Base-by-base conservation (phyloP, 2,329 filamentous ascomycete species). In the Penicillium sp. region DNA sequence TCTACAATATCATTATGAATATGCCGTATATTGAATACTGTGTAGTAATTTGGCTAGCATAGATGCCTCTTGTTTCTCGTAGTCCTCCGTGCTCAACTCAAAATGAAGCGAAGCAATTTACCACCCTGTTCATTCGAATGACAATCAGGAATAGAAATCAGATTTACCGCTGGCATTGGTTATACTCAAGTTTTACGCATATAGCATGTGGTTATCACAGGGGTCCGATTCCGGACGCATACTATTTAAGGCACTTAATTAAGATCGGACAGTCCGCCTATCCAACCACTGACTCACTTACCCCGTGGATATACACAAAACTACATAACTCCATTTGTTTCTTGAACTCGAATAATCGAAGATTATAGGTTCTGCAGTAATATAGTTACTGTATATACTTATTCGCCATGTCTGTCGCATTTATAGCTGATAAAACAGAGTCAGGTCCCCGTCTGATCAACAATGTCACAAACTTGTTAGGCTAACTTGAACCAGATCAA, bases 391-490 rank as follows among this genome's bases (percentile, higher is more conserved):
- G n/a, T 20, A 45, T 14, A 40, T 20, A 14, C 33, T 20, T 40
- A n/a, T 40, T 28, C 50, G 16, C 40, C 26, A 52, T 52, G 50
- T 52, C 50, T n/a, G 43, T 52, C 18, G 50, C 50, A 24, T 52
- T 52, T 45, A 20, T 52, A 18, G 26, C 50, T 2, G 50, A 52
- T 45, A 24, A 35, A 45, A 30, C 50, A 24, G 24, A 52, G 50
- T 52, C 24, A 45, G 50, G 21, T 3, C 2, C 18, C 26, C 26
- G 14, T 45, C 50, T n/a, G 16, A 20, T 11, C 18, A 43, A 18
- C 23, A 23, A 18, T 18, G 35, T 6, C 18, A 9, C 35, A 11
- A 12, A n/a, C 33, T 4, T 38, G 33, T 40, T 14, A 18, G n/a
- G 14, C 50, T 52, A 45, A 52, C 2, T 18, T 28, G 38, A 40